Evolutionary conservation across 2,329 filamentous ascomycete genomes (phyloP).

Genomic region (Bipolaris oryzae): DNA sequence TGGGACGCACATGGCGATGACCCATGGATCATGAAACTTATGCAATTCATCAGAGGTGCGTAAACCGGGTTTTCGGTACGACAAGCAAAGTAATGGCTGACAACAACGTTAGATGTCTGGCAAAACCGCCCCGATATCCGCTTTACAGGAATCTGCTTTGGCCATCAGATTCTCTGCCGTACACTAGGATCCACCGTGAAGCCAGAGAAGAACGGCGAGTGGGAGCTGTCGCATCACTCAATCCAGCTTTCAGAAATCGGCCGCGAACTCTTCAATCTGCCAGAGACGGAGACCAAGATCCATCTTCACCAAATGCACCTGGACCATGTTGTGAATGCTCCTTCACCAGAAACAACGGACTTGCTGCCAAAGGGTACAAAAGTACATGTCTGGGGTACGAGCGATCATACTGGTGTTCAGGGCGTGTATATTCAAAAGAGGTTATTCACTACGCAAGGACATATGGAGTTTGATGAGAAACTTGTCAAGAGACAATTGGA

Average conservation of each 20-base stretch:
- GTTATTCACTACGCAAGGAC: constrained; percentile 56
- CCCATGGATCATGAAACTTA: constrained; percentile 52
- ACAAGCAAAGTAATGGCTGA: constrained; percentile 7
- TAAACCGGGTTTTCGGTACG: neutral
- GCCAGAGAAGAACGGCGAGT: constrained; percentile 49
- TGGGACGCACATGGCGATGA: constrained; percentile 57
- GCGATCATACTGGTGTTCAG: constrained; percentile 54
- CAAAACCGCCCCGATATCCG: constrained; percentile 57
- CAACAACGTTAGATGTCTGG: constrained; percentile 55
- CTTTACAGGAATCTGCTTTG: constrained; percentile 57
- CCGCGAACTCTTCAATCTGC: constrained; percentile 49
- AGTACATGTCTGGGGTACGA: constrained; percentile 58
- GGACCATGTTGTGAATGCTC: constrained; percentile 50
- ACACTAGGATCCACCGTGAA: constrained; percentile 51
- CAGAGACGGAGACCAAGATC: constrained; percentile 40
- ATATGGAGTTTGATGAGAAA: constrained; percentile 55
- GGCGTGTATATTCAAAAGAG: constrained; percentile 54
- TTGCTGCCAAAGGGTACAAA: constrained; percentile 44
- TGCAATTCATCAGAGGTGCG: constrained; percentile 54
- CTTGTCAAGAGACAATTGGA: constrained; percentile 56
- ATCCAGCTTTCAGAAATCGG: constrained; percentile 51
- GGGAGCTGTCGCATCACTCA: constrained; percentile 54
- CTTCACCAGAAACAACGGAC: constrained; percentile 31
- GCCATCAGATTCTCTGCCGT: constrained; percentile 56
- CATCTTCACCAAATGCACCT: constrained; percentile 57